Evolutionary conservation across 2,329 filamentous ascomycete species (phyloP).

Genomic region (Aspergillus sp.): DNA sequence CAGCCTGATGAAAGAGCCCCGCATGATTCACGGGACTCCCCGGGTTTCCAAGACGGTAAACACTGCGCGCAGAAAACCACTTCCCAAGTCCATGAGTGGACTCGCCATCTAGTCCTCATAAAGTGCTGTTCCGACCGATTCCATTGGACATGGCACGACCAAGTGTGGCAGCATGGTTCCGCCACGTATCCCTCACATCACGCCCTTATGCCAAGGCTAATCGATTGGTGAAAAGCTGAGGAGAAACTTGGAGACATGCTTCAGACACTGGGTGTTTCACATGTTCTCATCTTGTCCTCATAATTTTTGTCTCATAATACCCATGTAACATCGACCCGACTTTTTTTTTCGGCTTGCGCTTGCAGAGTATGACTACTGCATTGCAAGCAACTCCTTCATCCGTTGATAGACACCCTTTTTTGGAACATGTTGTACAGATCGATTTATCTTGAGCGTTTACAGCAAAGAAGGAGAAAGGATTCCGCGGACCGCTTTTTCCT

Average conservation of each 20-base stretch:
- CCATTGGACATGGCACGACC: conserved; percentile 5
- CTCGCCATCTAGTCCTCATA: conserved; percentile 32
- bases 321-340: too few relatives aligned
- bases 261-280: too few relatives aligned
- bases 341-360: not conserved
- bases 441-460: not conserved
- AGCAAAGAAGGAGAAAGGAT: not conserved
- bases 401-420: not conserved
- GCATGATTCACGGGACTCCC: conserved; percentile 84
- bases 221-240: not conserved
- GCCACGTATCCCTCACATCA: too few relatives aligned
- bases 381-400: not conserved
- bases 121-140: conserved; percentile 10
- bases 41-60: conserved; percentile 46
- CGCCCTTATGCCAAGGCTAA: too few relatives aligned
- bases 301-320: too few relatives aligned
- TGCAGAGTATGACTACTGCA: not conserved
- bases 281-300: not conserved
- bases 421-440: not conserved
- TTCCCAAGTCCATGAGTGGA: conserved; percentile 40
- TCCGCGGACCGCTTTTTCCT: not conserved
- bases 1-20: conserved; percentile 84
- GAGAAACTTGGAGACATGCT: not conserved
- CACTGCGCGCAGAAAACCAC: conserved; percentile 37
- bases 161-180: too few relatives aligned